These are phyloP conservation scores for Clonostachys sp. DNA, from an alignment of 2,329 filamentous ascomycete species.

Conservation along the genomic window DNA sequence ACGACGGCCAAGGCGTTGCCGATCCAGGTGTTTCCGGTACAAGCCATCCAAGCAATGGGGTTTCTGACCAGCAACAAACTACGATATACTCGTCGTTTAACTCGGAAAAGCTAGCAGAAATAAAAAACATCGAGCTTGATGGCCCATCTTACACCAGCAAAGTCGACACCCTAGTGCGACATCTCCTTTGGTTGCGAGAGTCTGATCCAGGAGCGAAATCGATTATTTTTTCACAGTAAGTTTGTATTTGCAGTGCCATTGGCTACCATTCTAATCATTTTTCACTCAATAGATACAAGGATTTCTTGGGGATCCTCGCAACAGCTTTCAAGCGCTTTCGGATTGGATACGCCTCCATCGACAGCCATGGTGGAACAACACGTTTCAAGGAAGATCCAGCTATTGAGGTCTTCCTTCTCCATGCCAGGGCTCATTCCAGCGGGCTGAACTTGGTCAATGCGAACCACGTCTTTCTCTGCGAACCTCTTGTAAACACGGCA, in stretches of 20 bases:
- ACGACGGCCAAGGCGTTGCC: slow-evolving; percentile 6
- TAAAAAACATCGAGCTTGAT: slow-evolving; percentile 74
- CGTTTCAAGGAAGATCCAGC: slow-evolving; percentile 71
- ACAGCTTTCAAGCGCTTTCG: slow-evolving; percentile 66
- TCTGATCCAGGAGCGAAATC: slow-evolving; percentile 85
- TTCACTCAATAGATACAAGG: slow-evolving; percentile 47
- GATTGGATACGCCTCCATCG: slow-evolving; percentile 71
- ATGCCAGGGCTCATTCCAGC: slow-evolving; percentile 82
- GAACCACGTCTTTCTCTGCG: slow-evolving; percentile 90
- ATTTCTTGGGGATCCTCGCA: slow-evolving; percentile 72
- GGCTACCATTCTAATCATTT: no score
- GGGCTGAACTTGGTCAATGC: slow-evolving; percentile 91
- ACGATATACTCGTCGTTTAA: slow-evolving; percentile 77
- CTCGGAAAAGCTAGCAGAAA: slow-evolving; percentile 66
- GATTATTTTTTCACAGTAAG: slow-evolving; percentile 83
- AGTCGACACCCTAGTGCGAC: slow-evolving; percentile 76
- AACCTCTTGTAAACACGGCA: slow-evolving; percentile 88
- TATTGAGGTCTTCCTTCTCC: slow-evolving; percentile 80
- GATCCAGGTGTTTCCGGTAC: not conserved
- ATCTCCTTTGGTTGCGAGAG: slow-evolving; percentile 79
- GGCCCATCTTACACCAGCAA: slow-evolving; percentile 81
- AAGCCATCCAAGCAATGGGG: slow-evolving; percentile 1
- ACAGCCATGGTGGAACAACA: slow-evolving; percentile 62
- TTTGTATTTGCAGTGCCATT: not conserved
- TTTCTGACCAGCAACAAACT: slow-evolving; percentile 20